phyloP scores from a whole-genome alignment of 2,329 filamentous ascomycete genomes.

The Alternaria rosae region DNA sequence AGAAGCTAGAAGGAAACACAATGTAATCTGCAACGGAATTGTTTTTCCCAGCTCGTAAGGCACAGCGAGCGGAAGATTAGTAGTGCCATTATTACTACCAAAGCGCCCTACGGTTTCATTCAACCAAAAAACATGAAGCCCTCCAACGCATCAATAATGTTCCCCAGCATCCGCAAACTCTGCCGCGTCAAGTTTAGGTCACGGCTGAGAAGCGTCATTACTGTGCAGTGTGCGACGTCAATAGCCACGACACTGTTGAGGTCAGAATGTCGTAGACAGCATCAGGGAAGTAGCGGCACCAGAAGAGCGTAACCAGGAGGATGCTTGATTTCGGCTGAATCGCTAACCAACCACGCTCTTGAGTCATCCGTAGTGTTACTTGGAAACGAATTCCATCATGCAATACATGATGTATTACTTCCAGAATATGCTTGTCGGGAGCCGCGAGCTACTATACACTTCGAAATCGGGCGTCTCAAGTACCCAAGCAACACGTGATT shows the following conservation, averaged over 20 bases:
- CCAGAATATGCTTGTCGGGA: background rate
- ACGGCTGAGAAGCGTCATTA: background rate
- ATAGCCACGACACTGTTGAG: background rate
- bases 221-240: background rate
- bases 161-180: background rate
- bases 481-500: background rate
- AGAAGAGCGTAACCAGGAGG: background rate
- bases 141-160: background rate
- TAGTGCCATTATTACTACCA: background rate
- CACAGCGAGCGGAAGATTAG: background rate
- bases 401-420: background rate
- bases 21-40: background rate
- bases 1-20: rapidly evolving
- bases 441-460: background rate
- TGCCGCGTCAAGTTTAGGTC: background rate
- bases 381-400: background rate
- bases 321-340: background rate
- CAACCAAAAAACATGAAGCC: too few species aligned
- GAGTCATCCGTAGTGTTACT: background rate
- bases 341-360: background rate
- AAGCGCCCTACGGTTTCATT: background rate
- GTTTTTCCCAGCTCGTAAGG: background rate
- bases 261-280: background rate
- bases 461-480: background rate
- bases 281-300: background rate